Evolutionary conservation across 768 basidiomycete genomes (phyloP).

Genomic region (Lentinula edodes): DNA sequence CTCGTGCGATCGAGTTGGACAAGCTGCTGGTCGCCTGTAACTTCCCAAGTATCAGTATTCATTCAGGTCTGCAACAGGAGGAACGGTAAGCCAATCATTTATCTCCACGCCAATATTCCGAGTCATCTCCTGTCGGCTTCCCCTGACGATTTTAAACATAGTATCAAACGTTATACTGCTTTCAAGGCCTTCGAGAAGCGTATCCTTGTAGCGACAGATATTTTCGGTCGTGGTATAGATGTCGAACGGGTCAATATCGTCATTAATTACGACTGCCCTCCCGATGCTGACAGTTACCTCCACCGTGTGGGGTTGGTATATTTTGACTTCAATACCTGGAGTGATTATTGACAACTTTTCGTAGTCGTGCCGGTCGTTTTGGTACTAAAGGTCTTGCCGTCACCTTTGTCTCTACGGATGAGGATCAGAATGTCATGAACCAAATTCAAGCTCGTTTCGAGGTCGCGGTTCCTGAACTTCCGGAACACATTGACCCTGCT

Average conservation of each 20-base stretch:
- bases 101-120: neutral
- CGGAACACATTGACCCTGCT: slow-evolving; percentile 89
- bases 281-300: slow-evolving; percentile 96
- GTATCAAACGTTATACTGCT: slow-evolving; percentile 91
- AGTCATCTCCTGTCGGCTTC: neutral
- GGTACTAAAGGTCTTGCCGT: slow-evolving; percentile 99
- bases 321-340: neutral
- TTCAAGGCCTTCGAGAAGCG: slow-evolving; percentile 99
- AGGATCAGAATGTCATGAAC: slow-evolving; percentile 90
- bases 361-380: slow-evolving; percentile 95
- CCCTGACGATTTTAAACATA: slow-evolving; percentile 20
- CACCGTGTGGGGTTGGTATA: slow-evolving; percentile 87
- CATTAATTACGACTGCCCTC: slow-evolving; percentile 97
- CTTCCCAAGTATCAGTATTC: slow-evolving; percentile 97
- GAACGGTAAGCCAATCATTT: slow-evolving; percentile 66
- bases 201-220: slow-evolving; percentile 97
- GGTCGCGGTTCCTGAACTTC: slow-evolving; percentile 92
- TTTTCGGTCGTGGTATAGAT: slow-evolving; percentile 99
- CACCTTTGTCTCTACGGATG: slow-evolving; percentile 91
- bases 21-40: slow-evolving; percentile 95
- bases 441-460: slow-evolving; percentile 96
- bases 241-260: slow-evolving; percentile 99
- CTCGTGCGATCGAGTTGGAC: slow-evolving; percentile 93
- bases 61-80: slow-evolving; percentile 90
- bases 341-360: neutral